Evolutionary conservation across 2,329 filamentous ascomycete genomes (phyloP).

Genomic region (Teratosphaeria viscida): DNA sequence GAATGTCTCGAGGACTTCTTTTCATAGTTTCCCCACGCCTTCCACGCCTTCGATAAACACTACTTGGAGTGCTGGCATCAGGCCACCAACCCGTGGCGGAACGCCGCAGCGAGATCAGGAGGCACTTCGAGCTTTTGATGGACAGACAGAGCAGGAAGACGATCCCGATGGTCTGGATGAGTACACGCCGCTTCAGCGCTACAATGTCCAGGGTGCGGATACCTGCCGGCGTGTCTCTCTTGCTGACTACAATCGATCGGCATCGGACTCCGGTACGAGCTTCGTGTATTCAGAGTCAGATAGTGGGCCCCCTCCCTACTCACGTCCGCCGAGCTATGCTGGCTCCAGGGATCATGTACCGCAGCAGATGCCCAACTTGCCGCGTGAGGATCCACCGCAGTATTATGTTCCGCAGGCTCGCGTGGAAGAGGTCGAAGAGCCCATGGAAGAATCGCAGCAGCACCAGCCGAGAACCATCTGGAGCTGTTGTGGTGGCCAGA

Average conservation of each 20-base stretch:
- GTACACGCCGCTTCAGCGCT: not conserved
- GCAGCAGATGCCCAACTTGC: not conserved
- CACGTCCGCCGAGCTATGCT: not conserved
- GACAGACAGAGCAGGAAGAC: no score
- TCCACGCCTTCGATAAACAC: not conserved
- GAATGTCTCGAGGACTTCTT: not conserved
- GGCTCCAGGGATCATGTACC: not conserved
- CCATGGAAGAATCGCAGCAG: not conserved
- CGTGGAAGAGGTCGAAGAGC: not conserved
- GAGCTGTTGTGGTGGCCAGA: not conserved
- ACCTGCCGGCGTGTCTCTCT: not conserved
- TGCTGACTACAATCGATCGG: not conserved
- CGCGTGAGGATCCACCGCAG: not conserved
- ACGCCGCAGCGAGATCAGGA: not conserved
- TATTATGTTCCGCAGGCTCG: not conserved
- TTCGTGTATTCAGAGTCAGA: not conserved
- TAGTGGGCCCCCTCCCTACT: not conserved
- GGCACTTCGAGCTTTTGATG: not conserved
- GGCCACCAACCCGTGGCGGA: not conserved
- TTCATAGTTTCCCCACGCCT: not conserved
- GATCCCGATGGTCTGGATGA: not conserved
- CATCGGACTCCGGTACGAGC: not conserved
- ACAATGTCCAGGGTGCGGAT: not conserved
- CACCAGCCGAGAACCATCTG: not conserved
- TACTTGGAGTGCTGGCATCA: not conserved